Base-by-base conservation (phyloP, 495 filamentous ascomycete genomes). In the Penicillium parvum region DNA sequence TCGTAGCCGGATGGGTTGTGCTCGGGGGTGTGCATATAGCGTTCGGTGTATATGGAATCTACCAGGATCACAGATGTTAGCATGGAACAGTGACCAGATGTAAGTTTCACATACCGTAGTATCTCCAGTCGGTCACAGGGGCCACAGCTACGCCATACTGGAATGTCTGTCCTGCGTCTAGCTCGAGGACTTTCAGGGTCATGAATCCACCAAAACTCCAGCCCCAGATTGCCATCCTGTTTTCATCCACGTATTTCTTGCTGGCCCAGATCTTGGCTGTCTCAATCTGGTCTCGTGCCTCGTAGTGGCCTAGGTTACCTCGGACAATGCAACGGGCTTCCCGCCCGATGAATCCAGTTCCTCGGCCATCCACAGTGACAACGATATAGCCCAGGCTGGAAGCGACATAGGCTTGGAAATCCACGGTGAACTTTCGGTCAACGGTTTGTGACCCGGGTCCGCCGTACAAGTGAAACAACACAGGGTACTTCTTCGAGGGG, bases 161-260 rank as follows among this genome's bases (percentile, higher is more conserved):
- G 68, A 97, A 98, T 0, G 90, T 97, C 52, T 78, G 55, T 5
- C 92, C 92, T 1, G 75, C 92, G 63, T 98, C 92, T 48, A 81
- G 75, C 66, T 98, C 92, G 2, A 98, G 76, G 3, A 88, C 90
- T 69, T 98, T 98, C 40, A 98, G 71, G n/a, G 92, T 88, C 81
- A 88, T 90, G 72, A 95, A 98, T 12, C 92, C 92, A 23, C 92
- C 92, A 57, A 90, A 98, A 48, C 86, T 92, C 92, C 92, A 98
- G 25, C 92, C 92, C 92, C 92, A 98, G 55, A 98, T 95, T 1
- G 90, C 91, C 44, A 98, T 80, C 22, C 83, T 75, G 7, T 77
- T 68, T 45, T 76, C 74, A 63, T 97, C 94, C 4, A 95, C 84
- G 61, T 97, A 97, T 19, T 73, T 58, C 70, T 92, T 95, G 28